Evolutionary conservation across 495 filamentous ascomycete genomes (phyloP).

Genomic region (Extremus antarcticus): DNA sequence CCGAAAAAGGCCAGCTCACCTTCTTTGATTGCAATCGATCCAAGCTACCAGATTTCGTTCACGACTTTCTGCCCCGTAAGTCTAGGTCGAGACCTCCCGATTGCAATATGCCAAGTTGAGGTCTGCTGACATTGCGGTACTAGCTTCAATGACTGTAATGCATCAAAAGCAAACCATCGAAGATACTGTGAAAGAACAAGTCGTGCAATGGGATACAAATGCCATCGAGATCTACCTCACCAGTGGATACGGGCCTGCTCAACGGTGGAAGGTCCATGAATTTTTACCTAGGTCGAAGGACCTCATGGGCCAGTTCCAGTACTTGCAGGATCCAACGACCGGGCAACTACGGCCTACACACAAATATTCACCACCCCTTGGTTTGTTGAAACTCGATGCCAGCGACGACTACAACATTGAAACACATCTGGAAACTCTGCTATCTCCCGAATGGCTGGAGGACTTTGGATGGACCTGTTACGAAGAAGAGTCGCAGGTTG

Average conservation of each 20-base stretch:
- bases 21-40: constrained; percentile 26
- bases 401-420: constrained; percentile 27
- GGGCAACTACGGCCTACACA: not conserved
- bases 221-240: constrained; percentile 15
- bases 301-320: constrained; percentile 25
- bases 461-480: constrained; percentile 24
- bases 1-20: constrained; percentile 16
- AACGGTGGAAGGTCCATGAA: constrained; percentile 28
- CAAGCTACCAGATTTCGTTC: constrained; percentile 23
- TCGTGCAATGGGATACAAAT: constrained; percentile 18
- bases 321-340: constrained; percentile 22
- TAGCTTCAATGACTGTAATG: constrained; percentile 25
- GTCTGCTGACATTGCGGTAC: not conserved
- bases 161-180: constrained; percentile 26
- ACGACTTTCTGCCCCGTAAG: constrained; percentile 27
- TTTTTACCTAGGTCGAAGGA: constrained; percentile 24
- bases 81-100: not conserved
- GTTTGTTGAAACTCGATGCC: constrained; percentile 25
- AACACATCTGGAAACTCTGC: constrained; percentile 20
- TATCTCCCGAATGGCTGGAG: constrained; percentile 3
- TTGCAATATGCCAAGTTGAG: no score
- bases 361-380: constrained; percentile 30
- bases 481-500: constrained; percentile 21
- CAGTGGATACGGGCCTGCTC: constrained; percentile 14
- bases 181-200: constrained; percentile 23